Base-by-base conservation (phyloP, 2,329 filamentous ascomycete genomes). In the Paecilomyces sp. region DNA sequence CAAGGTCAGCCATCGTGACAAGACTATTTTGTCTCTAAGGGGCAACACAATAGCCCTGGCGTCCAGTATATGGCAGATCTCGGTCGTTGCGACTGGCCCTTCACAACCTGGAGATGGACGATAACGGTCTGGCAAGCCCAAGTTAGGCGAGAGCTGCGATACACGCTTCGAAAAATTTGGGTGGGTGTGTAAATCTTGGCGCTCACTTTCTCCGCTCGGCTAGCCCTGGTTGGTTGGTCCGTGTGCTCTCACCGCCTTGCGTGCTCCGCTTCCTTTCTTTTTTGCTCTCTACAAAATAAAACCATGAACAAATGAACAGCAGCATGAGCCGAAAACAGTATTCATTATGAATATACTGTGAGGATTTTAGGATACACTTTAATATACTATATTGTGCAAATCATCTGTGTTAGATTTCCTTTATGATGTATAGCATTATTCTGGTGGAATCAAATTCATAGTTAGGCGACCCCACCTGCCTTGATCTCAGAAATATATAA, bases 111-210 rank as follows among this genome's bases (percentile, higher is more conserved):
- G 30, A 5, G 30, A 55, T 56, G 56, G 56, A 57, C n/a, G 41
- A 57, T 22, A 47, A 52, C 28, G 13, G 13, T 18, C 18, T n/a
- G n/a, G 36, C 15, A 47, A 47, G 36, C 36, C 36, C 36, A 22
- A 47, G 41, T 47, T 58, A 59, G 61, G 58, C 60, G 61, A 66
- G 65, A 64, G 64, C 61, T 65, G 66, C 63, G 63, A 66, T 65
- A 67, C 62, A 54, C 47, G 25, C 25, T 65, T 68, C 62, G 68
- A 74, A 75, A 74, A 75, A 74, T 68, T 71, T 70, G 68, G 69
- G 69, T 70, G 68, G 67, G 67, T 62, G 66, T 70, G 66, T 68
- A 72, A 74, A 72, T 73, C 73, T 75, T 73, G 72, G 72, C 72
- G 65, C 64, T 62, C 58, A 63, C 62, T 64, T 66, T 68, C 70